Conservation (phyloP, 2,329 filamentous ascomycete genomes). For the Eutypella sp. region DNA sequence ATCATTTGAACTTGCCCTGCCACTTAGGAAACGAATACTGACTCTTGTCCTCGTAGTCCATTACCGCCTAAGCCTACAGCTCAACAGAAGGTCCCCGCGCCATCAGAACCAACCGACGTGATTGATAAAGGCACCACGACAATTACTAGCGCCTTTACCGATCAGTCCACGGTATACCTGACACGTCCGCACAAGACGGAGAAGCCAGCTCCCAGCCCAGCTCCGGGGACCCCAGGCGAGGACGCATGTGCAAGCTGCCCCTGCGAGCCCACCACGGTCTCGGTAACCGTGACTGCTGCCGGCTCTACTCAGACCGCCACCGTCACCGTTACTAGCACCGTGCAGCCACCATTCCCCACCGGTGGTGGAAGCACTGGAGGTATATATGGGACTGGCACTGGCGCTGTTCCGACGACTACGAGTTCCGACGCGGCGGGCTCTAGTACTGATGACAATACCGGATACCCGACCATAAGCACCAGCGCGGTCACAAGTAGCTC, state of each 20-base stretch:
- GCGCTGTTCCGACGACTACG: not conserved
- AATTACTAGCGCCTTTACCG: conserved; percentile 12
- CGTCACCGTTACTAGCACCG: conserved; percentile 15
- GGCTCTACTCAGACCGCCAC: conserved; percentile 7
- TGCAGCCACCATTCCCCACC: conserved; percentile 22
- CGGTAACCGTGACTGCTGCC: conserved; percentile 19
- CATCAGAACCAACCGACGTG: too few species aligned
- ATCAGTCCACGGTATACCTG: conserved; percentile 8
- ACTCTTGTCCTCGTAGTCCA: not conserved
- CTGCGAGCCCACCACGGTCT: conserved; percentile 21
- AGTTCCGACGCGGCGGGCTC: not conserved
- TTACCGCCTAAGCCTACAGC: not conserved
- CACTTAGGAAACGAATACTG: not conserved
- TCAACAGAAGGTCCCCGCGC: not conserved
- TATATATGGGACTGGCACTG: not conserved
- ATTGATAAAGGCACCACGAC: too few species aligned
- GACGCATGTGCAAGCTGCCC: too few species aligned
- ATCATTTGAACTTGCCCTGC: not conserved
- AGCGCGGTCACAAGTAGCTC: not conserved
- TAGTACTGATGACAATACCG: not conserved
- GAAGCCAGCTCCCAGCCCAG: not conserved
- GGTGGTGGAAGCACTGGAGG: not conserved
- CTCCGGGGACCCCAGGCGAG: too few species aligned
- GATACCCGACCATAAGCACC: not conserved
- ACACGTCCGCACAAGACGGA: conserved; percentile 3